phyloP scores from a whole-genome alignment of 495 filamentous ascomycete genomes.

The Oidiodendron maius region DNA sequence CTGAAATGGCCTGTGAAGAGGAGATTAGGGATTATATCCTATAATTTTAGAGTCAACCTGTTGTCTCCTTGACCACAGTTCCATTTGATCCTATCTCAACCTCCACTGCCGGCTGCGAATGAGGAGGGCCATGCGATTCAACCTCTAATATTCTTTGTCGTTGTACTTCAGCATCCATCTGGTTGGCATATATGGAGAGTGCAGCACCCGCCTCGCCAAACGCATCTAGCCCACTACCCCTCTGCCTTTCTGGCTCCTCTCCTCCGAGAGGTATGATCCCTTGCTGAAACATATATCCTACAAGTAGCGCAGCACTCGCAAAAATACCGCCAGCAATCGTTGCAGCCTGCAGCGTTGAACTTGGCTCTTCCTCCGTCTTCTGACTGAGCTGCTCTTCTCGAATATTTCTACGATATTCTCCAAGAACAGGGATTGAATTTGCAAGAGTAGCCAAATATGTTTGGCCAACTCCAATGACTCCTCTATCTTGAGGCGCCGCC shows the following conservation, averaged over 20 bases:
- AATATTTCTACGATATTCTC: slow-evolving; percentile 18
- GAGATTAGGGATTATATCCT: no score
- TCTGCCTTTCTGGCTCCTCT: neutral
- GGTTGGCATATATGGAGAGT: slow-evolving; percentile 14
- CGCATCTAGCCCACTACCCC: slow-evolving; percentile 7
- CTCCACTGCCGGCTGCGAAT: no score
- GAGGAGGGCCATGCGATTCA: no score
- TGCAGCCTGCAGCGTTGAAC: slow-evolving; percentile 12
- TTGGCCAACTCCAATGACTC: slow-evolving; percentile 10
- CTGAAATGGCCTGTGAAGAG: no score
- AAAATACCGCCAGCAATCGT: slow-evolving; percentile 8
- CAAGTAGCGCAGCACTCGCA: slow-evolving; percentile 9
- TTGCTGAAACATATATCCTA: slow-evolving; percentile 17
- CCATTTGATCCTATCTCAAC: slow-evolving; percentile 12
- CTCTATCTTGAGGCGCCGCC: slow-evolving; percentile 14
- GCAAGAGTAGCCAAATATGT: slow-evolving; percentile 15
- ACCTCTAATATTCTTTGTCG: no score
- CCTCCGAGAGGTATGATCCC: slow-evolving; percentile 6
- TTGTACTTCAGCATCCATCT: slow-evolving; percentile 21
- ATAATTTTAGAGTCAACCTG: no score
- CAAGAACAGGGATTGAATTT: slow-evolving; percentile 21
- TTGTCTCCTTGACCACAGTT: no score
- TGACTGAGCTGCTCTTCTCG: slow-evolving; percentile 16
- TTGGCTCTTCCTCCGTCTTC: slow-evolving; percentile 3
- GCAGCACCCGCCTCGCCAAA: slow-evolving; percentile 21